Conservation (phyloP, 441 rosid genomes). For the Gossypium lobatum region DNA sequence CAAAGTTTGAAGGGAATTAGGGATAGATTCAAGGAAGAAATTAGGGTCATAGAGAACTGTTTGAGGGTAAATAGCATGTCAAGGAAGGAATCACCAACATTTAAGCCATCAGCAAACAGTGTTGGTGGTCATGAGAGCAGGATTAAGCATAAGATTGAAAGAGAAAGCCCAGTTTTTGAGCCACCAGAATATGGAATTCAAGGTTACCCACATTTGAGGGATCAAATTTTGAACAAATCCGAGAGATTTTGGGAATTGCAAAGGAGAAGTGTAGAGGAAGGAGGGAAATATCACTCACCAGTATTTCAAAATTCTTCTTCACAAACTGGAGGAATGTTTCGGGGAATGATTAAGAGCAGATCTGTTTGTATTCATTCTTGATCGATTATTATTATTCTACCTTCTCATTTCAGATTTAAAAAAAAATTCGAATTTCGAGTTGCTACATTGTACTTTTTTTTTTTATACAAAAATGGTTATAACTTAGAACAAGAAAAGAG, state of each 20-base stretch:
- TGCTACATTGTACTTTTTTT: too few species aligned
- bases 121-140: conserved; percentile 8
- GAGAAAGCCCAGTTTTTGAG: conserved; percentile 65
- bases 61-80: conserved; percentile 39
- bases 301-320: conserved; percentile 42
- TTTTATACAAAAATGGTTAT: neutral
- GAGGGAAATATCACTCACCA: conserved; percentile 29
- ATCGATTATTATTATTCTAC: neutral
- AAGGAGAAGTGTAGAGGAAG: conserved; percentile 17
- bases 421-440: too few species aligned
- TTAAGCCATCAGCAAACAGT: conserved; percentile 21
- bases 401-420: neutral
- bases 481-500: too few species aligned
- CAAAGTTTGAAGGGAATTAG: conserved; percentile 37
- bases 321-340: neutral
- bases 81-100: conserved; percentile 27
- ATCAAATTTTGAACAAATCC: conserved; percentile 22
- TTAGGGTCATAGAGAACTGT: conserved; percentile 66
- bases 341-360: conserved; percentile 39
- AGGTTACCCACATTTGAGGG: conserved; percentile 76
- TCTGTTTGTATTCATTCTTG: conserved; percentile 55
- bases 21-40: conserved; percentile 74
- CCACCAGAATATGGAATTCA: conserved; percentile 47
- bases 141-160: conserved; percentile 11
- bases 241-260: conserved; percentile 20